Evolutionary conservation across 108 stramenopile species (phyloP).

Genomic region (Aurantiochytrium sp.): DNA sequence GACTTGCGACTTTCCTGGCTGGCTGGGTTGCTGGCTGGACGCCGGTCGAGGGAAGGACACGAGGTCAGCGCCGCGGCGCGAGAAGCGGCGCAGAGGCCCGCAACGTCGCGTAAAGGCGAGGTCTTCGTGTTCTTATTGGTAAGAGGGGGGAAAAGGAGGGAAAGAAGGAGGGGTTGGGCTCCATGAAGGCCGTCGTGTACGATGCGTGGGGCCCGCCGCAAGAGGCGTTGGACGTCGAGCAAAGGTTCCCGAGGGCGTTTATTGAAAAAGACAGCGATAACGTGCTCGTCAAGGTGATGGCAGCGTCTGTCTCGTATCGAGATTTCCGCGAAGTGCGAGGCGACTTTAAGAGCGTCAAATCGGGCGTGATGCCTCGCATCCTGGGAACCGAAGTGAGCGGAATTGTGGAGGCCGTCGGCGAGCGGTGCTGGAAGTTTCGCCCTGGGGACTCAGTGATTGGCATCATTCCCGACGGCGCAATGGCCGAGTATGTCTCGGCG

Average conservation of each 20-base stretch:
- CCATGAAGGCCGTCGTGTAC: slow-evolving; percentile 12
- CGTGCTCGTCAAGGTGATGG: neutral
- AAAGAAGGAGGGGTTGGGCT: too few species aligned
- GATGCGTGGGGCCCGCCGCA: neutral
- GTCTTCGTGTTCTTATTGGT: too few species aligned
- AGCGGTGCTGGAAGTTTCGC: neutral
- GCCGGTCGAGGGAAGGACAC: too few species aligned
- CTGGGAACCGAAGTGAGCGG: neutral
- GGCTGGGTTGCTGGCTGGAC: too few species aligned
- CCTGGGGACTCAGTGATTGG: neutral
- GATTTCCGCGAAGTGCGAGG: neutral
- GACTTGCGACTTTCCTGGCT: too few species aligned
- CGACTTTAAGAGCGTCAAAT: neutral
- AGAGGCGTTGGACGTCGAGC: neutral
- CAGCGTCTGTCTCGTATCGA: neutral
- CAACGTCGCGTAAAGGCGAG: too few species aligned
- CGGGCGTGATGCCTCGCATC: neutral
- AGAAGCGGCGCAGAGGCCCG: too few species aligned
- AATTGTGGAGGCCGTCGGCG: slow-evolving; percentile 10
- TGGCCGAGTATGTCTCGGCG: slow-evolving; percentile 12
- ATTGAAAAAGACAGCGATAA: neutral
- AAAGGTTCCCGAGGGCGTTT: neutral
- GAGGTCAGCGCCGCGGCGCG: too few species aligned
- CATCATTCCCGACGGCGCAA: neutral
- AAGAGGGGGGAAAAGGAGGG: too few species aligned